Percentiles rank a stretch among this genome's conserved stretches.
Evolutionary conservation across 148 eudicot genomes (phyloP).

Genomic region (Heliamphora exappendiculata): DNA sequence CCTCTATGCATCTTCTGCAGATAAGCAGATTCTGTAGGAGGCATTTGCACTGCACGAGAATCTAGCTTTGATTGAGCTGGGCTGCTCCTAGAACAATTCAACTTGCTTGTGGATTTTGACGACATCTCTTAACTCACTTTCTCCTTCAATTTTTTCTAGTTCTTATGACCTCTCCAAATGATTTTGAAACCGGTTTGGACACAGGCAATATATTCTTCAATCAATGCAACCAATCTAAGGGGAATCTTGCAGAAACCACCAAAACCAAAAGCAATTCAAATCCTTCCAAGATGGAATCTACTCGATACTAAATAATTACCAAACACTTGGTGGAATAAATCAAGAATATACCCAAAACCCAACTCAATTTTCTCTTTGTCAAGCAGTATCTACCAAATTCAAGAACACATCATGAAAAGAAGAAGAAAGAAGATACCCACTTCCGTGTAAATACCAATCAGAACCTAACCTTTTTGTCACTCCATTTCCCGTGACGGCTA

Average conservation of each 20-base stretch:
- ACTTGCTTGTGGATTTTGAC: constrained; percentile 48
- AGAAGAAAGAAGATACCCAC: constrained; percentile 15
- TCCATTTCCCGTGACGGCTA: background rate
- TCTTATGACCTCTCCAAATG: background rate
- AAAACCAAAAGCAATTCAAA: constrained; percentile 4
- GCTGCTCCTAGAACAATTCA: constrained; percentile 44
- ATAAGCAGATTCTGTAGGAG: constrained; percentile 70
- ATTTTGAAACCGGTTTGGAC: background rate
- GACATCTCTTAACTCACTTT: constrained; percentile 43
- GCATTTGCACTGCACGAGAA: constrained; percentile 42
- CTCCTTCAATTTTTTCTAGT: constrained; percentile 13
- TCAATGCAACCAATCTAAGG: background rate
- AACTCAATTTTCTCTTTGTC: background rate
- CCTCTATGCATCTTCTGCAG: constrained; percentile 81
- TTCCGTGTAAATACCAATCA: constrained; percentile 1
- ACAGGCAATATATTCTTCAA: background rate
- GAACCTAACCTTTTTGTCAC: constrained; percentile 9
- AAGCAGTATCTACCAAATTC: constrained; percentile 4
- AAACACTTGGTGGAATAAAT: constrained; percentile 12
- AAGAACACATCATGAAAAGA: background rate
- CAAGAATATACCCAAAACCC: constrained; percentile 3
- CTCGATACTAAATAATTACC: background rate
- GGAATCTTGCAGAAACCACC: background rate
- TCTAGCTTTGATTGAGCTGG: constrained; percentile 47
- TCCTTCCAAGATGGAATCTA: constrained; percentile 14